A percentile compares a stretch with the other conserved stretches of the same genome.
Evolutionary conservation across 345 rosid species (phyloP).

Genomic region (Passiflora organensis): DNA sequence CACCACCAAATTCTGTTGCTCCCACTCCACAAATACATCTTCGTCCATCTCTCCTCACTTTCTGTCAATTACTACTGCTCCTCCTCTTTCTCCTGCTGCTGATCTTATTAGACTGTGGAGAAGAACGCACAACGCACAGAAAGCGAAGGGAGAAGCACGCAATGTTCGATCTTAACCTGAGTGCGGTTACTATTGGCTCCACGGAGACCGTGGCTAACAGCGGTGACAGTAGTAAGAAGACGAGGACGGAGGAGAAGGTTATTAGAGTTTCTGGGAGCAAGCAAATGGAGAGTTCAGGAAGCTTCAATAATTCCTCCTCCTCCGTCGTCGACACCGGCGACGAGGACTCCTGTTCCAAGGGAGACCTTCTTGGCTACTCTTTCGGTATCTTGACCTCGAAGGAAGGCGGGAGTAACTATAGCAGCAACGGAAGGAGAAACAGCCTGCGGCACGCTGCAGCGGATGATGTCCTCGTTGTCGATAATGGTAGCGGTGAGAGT

Average conservation of each 20-base stretch:
- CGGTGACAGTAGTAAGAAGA: neutral
- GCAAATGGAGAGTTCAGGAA: slow-evolving; percentile 35
- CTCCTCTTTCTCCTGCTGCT: neutral
- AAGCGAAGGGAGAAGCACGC: neutral
- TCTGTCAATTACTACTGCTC: neutral
- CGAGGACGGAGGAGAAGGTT: slow-evolving; percentile 1
- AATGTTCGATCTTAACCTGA: slow-evolving; percentile 55
- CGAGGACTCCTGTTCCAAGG: slow-evolving; percentile 32
- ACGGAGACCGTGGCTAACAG: slow-evolving; percentile 2
- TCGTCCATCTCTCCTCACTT: neutral
- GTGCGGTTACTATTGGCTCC: slow-evolving; percentile 11
- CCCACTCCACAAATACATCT: neutral
- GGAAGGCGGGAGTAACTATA: neutral
- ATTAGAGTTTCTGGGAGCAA: slow-evolving; percentile 1
- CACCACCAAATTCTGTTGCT: neutral
- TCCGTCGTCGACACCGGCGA: slow-evolving; percentile 29
- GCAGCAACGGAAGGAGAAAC: too few relatives aligned
- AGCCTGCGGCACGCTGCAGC: too few relatives aligned
- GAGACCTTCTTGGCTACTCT: slow-evolving; percentile 15
- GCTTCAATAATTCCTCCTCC: slow-evolving; percentile 30
- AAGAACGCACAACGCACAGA: neutral
- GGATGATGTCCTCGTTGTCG: neutral
- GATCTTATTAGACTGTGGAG: too few relatives aligned
- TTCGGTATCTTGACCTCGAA: slow-evolving; percentile 28
- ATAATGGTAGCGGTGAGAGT: slow-evolving; percentile 1